Evolutionary conservation across 352 stramenopile genomes (phyloP).

Genomic region (Achlya hypogyna): DNA sequence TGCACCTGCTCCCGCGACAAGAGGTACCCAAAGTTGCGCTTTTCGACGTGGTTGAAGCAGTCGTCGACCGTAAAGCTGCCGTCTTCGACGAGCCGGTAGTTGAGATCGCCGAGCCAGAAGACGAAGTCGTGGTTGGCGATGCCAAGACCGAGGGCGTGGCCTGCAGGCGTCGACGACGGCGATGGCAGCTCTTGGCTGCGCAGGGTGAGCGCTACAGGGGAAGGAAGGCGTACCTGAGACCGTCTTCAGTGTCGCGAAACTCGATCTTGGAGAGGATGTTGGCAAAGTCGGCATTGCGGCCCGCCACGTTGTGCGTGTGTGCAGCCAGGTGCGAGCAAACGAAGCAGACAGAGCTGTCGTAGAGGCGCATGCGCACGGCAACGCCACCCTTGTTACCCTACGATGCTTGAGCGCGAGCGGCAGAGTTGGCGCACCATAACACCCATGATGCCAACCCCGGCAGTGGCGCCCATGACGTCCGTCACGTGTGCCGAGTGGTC

Average conservation of each 20-base stretch:
- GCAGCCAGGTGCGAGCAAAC: conserved; percentile 97
- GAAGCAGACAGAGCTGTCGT: conserved; percentile 98
- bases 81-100: conserved; percentile 84
- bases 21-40: conserved; percentile 20
- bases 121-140: conserved; percentile 98
- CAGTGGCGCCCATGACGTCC: conserved; percentile 84
- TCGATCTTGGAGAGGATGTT: conserved; percentile 95
- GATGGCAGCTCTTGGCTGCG: neutral
- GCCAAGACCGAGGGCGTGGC: conserved; percentile 29
- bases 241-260: conserved; percentile 47
- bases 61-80: conserved; percentile 49
- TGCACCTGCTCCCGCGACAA: conserved; percentile 32
- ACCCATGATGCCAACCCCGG: conserved; percentile 97
- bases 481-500: conserved; percentile 67
- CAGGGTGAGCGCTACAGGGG: neutral
- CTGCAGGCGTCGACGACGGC: conserved; percentile 11
- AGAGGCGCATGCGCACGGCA: conserved; percentile 93
- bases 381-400: conserved; percentile 99
- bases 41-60: conserved; percentile 36
- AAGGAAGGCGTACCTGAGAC: conserved; percentile 12
- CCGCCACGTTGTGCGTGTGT: conserved; percentile 95
- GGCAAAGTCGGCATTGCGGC: conserved; percentile 96
- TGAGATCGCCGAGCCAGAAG: conserved; percentile 94
- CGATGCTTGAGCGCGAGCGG: conserved; percentile 14
- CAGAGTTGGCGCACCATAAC: conserved; percentile 58